A percentile compares a stretch with the other conserved stretches of the same genome.
phyloP scores from a whole-genome alignment of 441 rosid species.

The Erodium moschatum region DNA sequence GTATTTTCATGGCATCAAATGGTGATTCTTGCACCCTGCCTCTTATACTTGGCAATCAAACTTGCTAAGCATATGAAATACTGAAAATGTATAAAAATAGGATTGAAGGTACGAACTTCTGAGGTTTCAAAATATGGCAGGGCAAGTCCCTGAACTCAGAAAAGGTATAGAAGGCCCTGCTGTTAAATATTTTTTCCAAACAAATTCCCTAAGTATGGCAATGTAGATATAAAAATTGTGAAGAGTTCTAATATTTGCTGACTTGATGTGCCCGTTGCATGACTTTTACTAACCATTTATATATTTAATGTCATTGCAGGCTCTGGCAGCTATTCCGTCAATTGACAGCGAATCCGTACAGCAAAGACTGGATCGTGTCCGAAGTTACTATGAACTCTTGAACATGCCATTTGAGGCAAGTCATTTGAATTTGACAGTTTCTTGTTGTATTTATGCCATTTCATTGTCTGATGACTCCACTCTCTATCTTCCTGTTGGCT shows the following conservation, averaged over 20 bases:
- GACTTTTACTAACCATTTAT: neutral
- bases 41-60: neutral
- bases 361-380: slow-evolving; percentile 70
- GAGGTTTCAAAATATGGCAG: too few species aligned
- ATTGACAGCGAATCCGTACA: slow-evolving; percentile 66
- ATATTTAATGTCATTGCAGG: slow-evolving; percentile 35
- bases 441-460: neutral
- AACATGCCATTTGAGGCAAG: slow-evolving; percentile 97
- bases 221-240: too few species aligned
- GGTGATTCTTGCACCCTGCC: too few species aligned
- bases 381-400: slow-evolving; percentile 79
- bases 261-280: too few species aligned
- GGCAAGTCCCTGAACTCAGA: neutral
- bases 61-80: neutral
- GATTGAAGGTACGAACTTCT: neutral
- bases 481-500: slow-evolving; percentile 13
- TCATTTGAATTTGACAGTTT: neutral
- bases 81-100: neutral
- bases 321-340: slow-evolving; percentile 83
- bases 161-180: neutral
- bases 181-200: neutral
- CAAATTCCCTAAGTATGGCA: neutral
- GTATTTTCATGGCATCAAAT: neutral
- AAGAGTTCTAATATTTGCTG: too few species aligned
- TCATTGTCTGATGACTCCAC: neutral